A percentile compares a stretch with the other conserved stretches of the same genome.
Conservation (phyloP, 2,329 filamentous ascomycete species). For the Myriosclerotinia curreyana region DNA sequence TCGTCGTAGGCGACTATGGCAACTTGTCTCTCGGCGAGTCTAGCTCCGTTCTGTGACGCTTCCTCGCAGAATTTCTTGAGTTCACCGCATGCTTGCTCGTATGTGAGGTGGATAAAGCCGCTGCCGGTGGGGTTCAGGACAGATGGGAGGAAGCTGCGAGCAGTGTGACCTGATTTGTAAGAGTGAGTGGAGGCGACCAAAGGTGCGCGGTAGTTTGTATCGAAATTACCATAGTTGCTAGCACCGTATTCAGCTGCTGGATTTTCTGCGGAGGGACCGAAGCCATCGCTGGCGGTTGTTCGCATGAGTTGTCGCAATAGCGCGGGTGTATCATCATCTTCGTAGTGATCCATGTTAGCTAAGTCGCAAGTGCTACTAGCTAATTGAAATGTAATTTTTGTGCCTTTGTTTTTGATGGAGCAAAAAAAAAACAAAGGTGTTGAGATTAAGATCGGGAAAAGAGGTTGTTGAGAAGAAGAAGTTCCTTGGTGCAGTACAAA, state of each 20-base stretch:
- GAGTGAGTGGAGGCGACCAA: background rate
- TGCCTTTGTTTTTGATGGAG: background rate
- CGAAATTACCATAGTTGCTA: background rate
- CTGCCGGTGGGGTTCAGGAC: background rate
- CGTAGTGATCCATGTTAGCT: slow-evolving; percentile 7
- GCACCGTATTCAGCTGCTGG: background rate
- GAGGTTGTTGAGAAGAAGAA: background rate
- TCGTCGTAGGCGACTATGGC: slow-evolving; percentile 17
- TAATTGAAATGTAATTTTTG: background rate
- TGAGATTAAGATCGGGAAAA: background rate
- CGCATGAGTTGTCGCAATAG: background rate
- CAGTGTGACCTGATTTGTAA: background rate
- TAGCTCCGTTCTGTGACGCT: too few species aligned
- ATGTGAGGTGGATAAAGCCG: background rate
- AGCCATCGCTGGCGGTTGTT: background rate
- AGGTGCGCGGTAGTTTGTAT: background rate
- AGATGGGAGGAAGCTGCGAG: background rate
- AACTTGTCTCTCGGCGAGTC: background rate
- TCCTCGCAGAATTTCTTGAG: background rate
- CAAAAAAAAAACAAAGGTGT: background rate
- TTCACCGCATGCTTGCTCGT: slow-evolving; percentile 2
- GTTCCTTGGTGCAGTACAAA: background rate
- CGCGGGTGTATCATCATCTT: slow-evolving; percentile 3
- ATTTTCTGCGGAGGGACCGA: background rate
- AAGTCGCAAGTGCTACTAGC: background rate